Evolutionary conservation across 441 rosid genomes (phyloP).

Genomic region (Theobroma grandiflorum): DNA sequence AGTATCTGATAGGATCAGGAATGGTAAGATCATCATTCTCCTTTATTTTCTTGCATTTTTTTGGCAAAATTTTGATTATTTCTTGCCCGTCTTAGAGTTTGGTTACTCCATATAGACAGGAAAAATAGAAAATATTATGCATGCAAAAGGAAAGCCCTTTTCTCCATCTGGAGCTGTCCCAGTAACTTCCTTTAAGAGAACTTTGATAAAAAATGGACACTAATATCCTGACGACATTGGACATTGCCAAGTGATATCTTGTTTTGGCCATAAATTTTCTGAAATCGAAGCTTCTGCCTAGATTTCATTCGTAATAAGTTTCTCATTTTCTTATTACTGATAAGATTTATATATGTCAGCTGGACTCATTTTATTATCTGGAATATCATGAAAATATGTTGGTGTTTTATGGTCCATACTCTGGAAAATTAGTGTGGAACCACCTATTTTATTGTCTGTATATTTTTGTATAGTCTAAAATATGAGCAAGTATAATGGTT

Average conservation of each 20-base stretch:
- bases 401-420: too few species aligned
- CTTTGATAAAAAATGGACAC: neutral
- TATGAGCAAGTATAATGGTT: neutral
- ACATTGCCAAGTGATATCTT: neutral
- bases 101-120: neutral
- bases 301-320: neutral
- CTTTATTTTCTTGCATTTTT: neutral
- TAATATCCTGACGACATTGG: neutral
- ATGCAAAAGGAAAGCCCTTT: neutral
- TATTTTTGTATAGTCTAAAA: neutral
- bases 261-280: neutral
- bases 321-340: neutral
- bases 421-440: neutral
- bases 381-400: neutral
- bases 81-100: neutral
- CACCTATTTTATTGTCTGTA: neutral
- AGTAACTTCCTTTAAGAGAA: neutral
- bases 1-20: constrained; percentile 63
- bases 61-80: neutral
- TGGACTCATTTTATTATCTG: neutral
- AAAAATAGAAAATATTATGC: neutral
- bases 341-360: neutral
- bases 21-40: constrained; percentile 44
- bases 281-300: neutral
- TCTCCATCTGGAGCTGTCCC: neutral